Evolutionary conservation across 352 stramenopile genomes (phyloP).

Genomic region (Aphanomyces astaci): DNA sequence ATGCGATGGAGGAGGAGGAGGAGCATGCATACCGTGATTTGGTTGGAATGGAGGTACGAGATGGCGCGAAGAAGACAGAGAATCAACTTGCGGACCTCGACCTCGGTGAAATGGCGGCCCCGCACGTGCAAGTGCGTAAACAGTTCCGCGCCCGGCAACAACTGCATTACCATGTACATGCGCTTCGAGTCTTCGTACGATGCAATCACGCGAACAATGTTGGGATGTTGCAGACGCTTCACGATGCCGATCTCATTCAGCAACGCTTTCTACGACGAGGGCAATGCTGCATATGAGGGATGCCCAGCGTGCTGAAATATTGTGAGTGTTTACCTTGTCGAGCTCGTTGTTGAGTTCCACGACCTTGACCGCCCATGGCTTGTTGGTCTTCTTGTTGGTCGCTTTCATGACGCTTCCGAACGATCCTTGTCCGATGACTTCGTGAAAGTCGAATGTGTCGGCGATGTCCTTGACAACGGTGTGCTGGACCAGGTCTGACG

Average conservation of each 20-base stretch:
- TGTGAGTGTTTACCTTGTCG: too few species aligned
- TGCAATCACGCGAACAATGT: slow-evolving; percentile 69
- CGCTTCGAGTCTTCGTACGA: slow-evolving; percentile 70
- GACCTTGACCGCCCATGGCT: slow-evolving; percentile 72
- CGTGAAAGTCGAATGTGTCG: slow-evolving; percentile 53
- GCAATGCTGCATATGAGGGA: too few species aligned
- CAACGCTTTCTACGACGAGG: slow-evolving; percentile 43
- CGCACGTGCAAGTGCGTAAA: slow-evolving; percentile 71
- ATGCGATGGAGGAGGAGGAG: too few species aligned
- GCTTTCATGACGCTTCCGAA: slow-evolving; percentile 65
- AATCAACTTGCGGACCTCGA: slow-evolving; percentile 59
- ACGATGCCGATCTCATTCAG: slow-evolving; percentile 73
- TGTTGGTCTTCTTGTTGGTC: slow-evolving; percentile 49
- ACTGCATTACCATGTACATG: slow-evolving; percentile 85
- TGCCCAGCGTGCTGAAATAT: too few species aligned
- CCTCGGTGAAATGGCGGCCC: slow-evolving; percentile 50
- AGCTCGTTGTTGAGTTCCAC: slow-evolving; percentile 62
- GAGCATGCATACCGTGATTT: slow-evolving; percentile 38
- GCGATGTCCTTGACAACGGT: slow-evolving; percentile 58
- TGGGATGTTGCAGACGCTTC: slow-evolving; percentile 66
- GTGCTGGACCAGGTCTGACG: slow-evolving; percentile 68
- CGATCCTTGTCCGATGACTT: slow-evolving; percentile 58
- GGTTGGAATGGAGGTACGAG: slow-evolving; percentile 71
- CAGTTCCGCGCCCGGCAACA: slow-evolving; percentile 74
- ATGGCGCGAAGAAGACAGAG: slow-evolving; percentile 47